These are phyloP conservation scores for Clarireedia paspali DNA, from an alignment of 2,329 filamentous ascomycete species.

Conservation along the genomic window DNA sequence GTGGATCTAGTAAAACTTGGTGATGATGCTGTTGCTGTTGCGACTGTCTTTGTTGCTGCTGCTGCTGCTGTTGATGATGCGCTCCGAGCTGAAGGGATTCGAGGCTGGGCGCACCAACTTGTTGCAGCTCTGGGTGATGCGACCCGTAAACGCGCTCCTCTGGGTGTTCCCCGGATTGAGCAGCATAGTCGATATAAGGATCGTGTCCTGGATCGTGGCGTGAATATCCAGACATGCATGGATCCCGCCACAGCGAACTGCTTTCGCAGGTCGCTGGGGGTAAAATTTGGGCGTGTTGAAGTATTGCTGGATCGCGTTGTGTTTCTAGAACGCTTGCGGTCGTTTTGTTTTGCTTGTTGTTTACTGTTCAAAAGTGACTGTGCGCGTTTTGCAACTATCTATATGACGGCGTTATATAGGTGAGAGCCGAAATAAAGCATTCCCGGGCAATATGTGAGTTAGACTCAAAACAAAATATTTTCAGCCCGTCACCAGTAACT, in stretches of 20 bases:
- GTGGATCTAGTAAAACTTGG: conserved; percentile 49
- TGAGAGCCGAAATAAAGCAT: conserved; percentile 25
- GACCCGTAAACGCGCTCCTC: conserved; percentile 58
- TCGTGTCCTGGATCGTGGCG: conserved; percentile 42
- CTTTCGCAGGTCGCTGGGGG: conserved; percentile 64
- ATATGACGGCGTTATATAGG: conserved; percentile 28
- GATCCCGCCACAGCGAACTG: conserved; percentile 70
- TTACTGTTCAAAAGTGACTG: conserved; percentile 22
- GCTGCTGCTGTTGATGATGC: conserved; percentile 46
- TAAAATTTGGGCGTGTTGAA: conserved; percentile 34
- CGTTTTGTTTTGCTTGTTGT: conserved; percentile 22
- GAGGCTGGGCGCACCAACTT: conserved; percentile 26
- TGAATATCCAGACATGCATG: conserved; percentile 58
- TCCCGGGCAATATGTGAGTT: conserved; percentile 18
- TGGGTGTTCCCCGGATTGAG: conserved; percentile 56
- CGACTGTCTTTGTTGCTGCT: conserved; percentile 45
- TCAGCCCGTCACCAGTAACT: conserved; percentile 18
- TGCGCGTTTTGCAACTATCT: conserved; percentile 25
- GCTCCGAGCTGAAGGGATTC: conserved; percentile 28
- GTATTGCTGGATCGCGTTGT: conserved; percentile 26
- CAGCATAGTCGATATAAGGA: conserved; percentile 69
- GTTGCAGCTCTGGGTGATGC: conserved; percentile 30
- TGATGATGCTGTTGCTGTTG: conserved; percentile 44
- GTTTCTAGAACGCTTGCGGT: conserved; percentile 24
- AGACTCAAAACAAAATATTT: conserved; percentile 22